Percentiles rank a stretch among this genome's conserved stretches.
phyloP scores from a whole-genome alignment of 2,329 filamentous ascomycete genomes.

The Fusarium solani-melongenae region DNA sequence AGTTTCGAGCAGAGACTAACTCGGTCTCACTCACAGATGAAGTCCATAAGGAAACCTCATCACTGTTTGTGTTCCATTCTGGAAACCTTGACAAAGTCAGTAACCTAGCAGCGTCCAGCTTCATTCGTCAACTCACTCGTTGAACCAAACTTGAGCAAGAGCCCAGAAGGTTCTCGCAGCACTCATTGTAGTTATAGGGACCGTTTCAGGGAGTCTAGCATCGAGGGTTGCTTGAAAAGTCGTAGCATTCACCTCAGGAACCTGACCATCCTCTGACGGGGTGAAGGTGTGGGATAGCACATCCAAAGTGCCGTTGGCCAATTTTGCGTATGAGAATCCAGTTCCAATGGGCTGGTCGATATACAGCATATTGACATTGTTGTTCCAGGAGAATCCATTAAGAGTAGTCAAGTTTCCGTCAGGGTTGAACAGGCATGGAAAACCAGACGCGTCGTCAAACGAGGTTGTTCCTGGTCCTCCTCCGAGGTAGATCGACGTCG shows the following conservation, averaged over 20 bases:
- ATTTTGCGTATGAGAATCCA: constrained; percentile 64
- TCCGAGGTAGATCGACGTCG: constrained; percentile 67
- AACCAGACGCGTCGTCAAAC: constrained; percentile 68
- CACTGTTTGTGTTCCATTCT: constrained; percentile 60
- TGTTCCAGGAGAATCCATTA: constrained; percentile 71
- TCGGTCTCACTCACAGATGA: constrained; percentile 56
- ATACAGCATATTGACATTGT: constrained; percentile 59
- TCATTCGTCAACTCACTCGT: constrained; percentile 30
- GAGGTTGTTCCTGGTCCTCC: constrained; percentile 72
- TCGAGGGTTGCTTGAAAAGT: constrained; percentile 28
- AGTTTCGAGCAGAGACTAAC: background rate
- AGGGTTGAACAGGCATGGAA: constrained; percentile 60
- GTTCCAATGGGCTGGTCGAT: constrained; percentile 72
- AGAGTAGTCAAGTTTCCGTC: constrained; percentile 63
- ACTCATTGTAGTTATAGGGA: constrained; percentile 60
- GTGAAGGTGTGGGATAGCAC: constrained; percentile 51
- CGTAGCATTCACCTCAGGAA: constrained; percentile 22
- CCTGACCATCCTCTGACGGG: background rate
- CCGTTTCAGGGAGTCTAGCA: background rate
- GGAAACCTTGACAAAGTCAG: constrained; percentile 57
- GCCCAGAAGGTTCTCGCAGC: constrained; percentile 69
- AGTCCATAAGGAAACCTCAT: constrained; percentile 71
- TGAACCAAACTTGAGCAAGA: constrained; percentile 69
- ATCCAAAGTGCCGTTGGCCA: constrained; percentile 65
- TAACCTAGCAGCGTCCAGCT: background rate